Percentiles rank a stretch among this genome's conserved stretches.
phyloP scores from a whole-genome alignment of 2,329 filamentous ascomycete genomes.

The Plectosphaerella sp. region DNA sequence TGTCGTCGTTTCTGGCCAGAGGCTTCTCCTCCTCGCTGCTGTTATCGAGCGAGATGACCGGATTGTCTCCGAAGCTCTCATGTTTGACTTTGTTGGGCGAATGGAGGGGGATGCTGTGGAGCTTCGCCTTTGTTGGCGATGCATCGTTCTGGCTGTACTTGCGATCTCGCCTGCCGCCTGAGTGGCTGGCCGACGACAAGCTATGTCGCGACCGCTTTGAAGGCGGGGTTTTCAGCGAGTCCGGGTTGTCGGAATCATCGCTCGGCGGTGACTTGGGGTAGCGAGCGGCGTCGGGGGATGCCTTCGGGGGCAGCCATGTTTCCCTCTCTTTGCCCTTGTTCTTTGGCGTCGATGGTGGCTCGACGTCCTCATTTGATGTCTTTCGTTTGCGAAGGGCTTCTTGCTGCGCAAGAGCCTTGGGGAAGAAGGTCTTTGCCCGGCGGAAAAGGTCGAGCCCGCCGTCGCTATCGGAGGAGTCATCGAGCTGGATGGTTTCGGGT shows the following conservation, averaged over 20 bases:
- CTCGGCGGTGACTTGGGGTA: too few relatives aligned
- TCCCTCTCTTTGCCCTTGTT: too few relatives aligned
- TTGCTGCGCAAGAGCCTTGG: conserved; percentile 35
- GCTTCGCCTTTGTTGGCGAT: conserved; percentile 8
- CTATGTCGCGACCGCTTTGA: conserved; percentile 28
- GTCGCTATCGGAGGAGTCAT: conserved; percentile 22
- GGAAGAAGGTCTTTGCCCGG: conserved; percentile 44
- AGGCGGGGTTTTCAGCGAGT: conserved; percentile 13
- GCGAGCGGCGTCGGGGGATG: too few relatives aligned
- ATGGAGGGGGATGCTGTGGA: conserved; percentile 5
- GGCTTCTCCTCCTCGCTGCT: conserved; percentile 11
- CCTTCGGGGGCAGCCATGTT: too few relatives aligned
- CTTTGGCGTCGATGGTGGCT: too few relatives aligned
- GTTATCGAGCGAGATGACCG: conserved; percentile 16
- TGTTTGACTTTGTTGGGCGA: conserved; percentile 8
- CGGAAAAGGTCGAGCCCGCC: conserved; percentile 44
- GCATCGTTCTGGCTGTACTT: not conserved
- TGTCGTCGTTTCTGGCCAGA: conserved; percentile 3
- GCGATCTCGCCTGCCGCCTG: conserved; percentile 4
- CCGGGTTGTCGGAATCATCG: too few relatives aligned
- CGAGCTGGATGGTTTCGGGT: conserved; percentile 5
- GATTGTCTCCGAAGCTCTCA: not conserved
- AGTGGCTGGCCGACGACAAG: too few relatives aligned
- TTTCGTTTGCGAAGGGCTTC: conserved; percentile 18
- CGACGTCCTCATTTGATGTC: not conserved